Evolutionary conservation across 176 grass and related monocot species (phyloP).

Genomic region (Phoenix dactylifera): DNA sequence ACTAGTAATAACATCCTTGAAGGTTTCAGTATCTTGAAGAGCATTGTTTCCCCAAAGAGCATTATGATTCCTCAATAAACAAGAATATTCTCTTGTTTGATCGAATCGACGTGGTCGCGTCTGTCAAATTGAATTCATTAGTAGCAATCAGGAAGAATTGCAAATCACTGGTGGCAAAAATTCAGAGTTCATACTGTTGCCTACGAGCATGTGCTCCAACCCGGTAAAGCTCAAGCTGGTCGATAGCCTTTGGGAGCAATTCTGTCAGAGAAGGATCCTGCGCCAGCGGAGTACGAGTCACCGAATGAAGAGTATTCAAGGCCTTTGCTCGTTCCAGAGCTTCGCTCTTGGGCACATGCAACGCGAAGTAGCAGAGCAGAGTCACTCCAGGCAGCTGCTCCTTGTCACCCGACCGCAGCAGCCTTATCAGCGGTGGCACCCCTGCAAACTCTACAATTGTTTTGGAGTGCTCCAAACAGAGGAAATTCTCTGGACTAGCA

Average conservation of each 20-base stretch:
- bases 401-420: constrained; percentile 8
- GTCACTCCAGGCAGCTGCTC: constrained; percentile 4
- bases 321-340: constrained; percentile 16
- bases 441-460: constrained; percentile 6
- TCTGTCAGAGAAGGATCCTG: constrained; percentile 16
- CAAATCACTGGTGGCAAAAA: no score
- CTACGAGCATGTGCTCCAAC: not conserved
- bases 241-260: constrained; percentile 14
- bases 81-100: no score
- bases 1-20: no score
- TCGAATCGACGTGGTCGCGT: no score
- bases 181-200: not conserved
- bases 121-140: no score
- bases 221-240: constrained; percentile 21
- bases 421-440: constrained; percentile 9
- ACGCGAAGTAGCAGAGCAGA: constrained; percentile 8
- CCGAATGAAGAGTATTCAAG: constrained; percentile 4
- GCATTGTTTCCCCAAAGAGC: no score
- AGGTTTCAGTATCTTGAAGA: no score
- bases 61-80: no score
- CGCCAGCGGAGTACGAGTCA: not conserved
- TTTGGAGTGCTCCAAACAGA: constrained; percentile 13
- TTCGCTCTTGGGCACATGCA: constrained; percentile 17
- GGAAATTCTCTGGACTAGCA: constrained; percentile 8
- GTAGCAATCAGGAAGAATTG: no score